Conservation (phyloP, 1,139 yeast species). For the Suhomyces taliae region DNA sequence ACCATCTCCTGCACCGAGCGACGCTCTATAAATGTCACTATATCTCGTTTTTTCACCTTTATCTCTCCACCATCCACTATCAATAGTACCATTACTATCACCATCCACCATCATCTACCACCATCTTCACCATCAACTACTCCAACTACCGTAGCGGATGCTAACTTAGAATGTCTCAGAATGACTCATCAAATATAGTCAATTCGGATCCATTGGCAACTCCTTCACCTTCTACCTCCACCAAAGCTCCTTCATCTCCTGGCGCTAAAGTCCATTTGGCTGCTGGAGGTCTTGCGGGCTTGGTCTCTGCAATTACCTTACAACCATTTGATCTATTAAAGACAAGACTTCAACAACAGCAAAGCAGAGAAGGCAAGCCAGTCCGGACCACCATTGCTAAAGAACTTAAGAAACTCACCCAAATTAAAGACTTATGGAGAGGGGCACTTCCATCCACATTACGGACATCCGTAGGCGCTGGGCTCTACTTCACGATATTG, state of each 20-base stretch:
- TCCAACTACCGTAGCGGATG: not conserved
- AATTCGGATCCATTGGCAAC: slow-evolving; percentile 1
- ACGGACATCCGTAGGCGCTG: slow-evolving; percentile 89
- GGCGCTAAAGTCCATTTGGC: slow-evolving; percentile 48
- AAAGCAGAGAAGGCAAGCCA: slow-evolving; percentile 31
- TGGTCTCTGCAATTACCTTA: slow-evolving; percentile 74
- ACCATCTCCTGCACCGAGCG: no score
- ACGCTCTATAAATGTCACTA: no score
- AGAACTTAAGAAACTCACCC: slow-evolving; percentile 49
- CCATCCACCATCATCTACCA: not conserved
- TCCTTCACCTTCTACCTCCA: not conserved
- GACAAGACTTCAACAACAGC: slow-evolving; percentile 82
- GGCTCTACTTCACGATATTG: slow-evolving; percentile 73
- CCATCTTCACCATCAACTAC: not conserved
- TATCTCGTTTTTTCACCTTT: no score
- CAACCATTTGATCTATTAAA: slow-evolving; percentile 92
- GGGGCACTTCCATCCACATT: slow-evolving; percentile 91
- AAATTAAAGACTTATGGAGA: slow-evolving; percentile 71
- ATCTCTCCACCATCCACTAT: not conserved
- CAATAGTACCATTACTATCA: not conserved
- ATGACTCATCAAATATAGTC: slow-evolving; percentile 1
- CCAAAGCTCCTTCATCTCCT: slow-evolving; percentile 1
- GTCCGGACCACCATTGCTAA: slow-evolving; percentile 38
- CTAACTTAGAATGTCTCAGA: slow-evolving; percentile 1
- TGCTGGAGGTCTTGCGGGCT: slow-evolving; percentile 87